A percentile compares a stretch with the other conserved stretches of the same genome.
Conservation (phyloP, 257 asterid species). For the Datura wrightii region DNA sequence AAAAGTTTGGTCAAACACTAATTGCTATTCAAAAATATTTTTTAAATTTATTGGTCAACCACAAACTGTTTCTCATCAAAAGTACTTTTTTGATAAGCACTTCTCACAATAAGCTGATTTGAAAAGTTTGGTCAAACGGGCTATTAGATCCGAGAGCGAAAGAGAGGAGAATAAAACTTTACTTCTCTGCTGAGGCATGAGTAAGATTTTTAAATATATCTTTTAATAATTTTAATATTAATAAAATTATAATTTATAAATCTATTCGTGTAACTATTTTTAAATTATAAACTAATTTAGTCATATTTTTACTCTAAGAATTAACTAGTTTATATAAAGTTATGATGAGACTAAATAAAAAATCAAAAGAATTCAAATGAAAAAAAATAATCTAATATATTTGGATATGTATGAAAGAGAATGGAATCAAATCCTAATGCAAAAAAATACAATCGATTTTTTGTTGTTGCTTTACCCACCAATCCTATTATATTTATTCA, state of each 20-base stretch:
- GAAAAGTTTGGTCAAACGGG: too few species aligned
- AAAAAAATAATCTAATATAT: background rate
- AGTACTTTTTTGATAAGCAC: too few species aligned
- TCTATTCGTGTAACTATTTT: too few species aligned
- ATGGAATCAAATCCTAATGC: background rate
- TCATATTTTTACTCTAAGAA: background rate
- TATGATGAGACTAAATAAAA: background rate
- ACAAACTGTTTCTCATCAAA: too few species aligned
- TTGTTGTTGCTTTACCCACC: constrained; percentile 28
- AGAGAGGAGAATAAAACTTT: too few species aligned
- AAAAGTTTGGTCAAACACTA: too few species aligned
- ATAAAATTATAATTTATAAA: background rate
- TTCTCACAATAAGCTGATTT: too few species aligned
- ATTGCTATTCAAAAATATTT: too few species aligned
- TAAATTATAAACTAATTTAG: too few species aligned
- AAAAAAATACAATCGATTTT: background rate
- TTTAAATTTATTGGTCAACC: too few species aligned
- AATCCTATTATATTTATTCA: background rate
- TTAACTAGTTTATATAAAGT: background rate
- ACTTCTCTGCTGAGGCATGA: too few species aligned
- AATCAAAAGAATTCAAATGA: background rate
- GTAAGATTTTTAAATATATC: background rate
- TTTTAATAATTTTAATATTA: background rate
- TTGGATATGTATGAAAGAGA: background rate
- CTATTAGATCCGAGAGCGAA: too few species aligned